Conservation (phyloP, 75 land plant genomes). For the Picea glauca region DNA sequence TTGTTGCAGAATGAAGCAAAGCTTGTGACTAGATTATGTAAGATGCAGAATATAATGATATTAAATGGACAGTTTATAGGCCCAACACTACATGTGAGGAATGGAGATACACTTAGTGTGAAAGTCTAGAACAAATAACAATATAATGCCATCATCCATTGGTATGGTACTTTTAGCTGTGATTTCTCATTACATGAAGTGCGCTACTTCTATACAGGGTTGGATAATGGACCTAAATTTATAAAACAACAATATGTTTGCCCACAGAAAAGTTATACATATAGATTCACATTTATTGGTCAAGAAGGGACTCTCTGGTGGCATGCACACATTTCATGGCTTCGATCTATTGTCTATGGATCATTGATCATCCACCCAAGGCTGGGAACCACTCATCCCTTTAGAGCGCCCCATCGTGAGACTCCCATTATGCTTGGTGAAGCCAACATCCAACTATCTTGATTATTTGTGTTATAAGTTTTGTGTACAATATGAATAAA, state of each 20-base stretch:
- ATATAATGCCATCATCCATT: conserved; percentile 23
- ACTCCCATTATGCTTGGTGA: conserved; percentile 6
- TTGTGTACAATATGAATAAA: too few species aligned
- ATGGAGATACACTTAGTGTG: conserved; percentile 23
- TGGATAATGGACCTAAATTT: conserved; percentile 17
- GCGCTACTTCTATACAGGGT: background rate
- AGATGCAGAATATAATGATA: conserved; percentile 1
- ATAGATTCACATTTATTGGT: conserved; percentile 7
- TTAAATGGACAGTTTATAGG: conserved; percentile 27
- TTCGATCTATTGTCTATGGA: conserved; percentile 21
- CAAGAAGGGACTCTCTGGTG: conserved; percentile 27
- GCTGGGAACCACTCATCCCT: conserved; percentile 14
- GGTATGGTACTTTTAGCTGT: conserved; percentile 3
- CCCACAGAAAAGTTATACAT: conserved; percentile 6
- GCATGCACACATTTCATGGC: conserved; percentile 23
- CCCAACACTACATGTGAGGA: conserved; percentile 21
- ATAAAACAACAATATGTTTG: conserved; percentile 15
- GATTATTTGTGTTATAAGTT: too few species aligned
- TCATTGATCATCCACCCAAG: conserved; percentile 14
- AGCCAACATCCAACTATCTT: background rate
- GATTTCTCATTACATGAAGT: conserved; percentile 7
- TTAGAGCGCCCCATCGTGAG: conserved; percentile 9
- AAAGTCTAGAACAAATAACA: conserved; percentile 17
- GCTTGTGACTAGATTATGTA: conserved; percentile 6
- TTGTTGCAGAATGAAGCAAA: background rate